Evolutionary conservation across 2,329 filamentous ascomycete genomes (phyloP).

Genomic region (Pezicula neosporulosa): DNA sequence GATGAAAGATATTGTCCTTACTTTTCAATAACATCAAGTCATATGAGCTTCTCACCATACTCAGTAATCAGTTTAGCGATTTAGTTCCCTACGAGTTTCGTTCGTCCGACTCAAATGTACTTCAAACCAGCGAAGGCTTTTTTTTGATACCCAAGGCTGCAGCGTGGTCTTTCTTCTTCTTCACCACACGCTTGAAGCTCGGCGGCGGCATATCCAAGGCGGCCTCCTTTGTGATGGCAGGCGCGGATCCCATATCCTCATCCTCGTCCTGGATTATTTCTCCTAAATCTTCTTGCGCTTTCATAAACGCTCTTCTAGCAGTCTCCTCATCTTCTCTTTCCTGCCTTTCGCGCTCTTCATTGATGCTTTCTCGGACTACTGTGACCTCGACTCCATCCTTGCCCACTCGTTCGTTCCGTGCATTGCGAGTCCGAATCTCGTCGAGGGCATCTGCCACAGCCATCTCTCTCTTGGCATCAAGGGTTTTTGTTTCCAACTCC

Average conservation of each 20-base stretch:
- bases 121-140: constrained; percentile 59
- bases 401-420: constrained; percentile 73
- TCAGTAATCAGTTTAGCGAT: too few species aligned
- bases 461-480: constrained; percentile 94
- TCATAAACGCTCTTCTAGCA: constrained; percentile 71
- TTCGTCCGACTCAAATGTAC: too few species aligned
- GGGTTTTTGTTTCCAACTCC: constrained; percentile 88
- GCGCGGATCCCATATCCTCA: constrained; percentile 27
- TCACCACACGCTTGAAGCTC: constrained; percentile 71
- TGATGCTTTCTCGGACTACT: constrained; percentile 46
- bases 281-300: constrained; percentile 27
- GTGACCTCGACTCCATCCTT: constrained; percentile 63
- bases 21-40: too few species aligned
- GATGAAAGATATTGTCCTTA: too few species aligned
- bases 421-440: constrained; percentile 90
- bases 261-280: constrained; percentile 30
- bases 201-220: constrained; percentile 49
- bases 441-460: constrained; percentile 92
- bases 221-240: constrained; percentile 32
- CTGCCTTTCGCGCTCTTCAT: constrained; percentile 60
- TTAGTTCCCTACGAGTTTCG: too few species aligned
- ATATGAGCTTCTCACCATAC: too few species aligned
- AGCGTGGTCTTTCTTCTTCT: constrained; percentile 82
- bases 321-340: constrained; percentile 83
- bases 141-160: constrained; percentile 84